A percentile compares a stretch with the other conserved stretches of the same genome.
Evolutionary conservation across 2,329 filamentous ascomycete species (phyloP).

Genomic region (Knoxdaviesia proteae): DNA sequence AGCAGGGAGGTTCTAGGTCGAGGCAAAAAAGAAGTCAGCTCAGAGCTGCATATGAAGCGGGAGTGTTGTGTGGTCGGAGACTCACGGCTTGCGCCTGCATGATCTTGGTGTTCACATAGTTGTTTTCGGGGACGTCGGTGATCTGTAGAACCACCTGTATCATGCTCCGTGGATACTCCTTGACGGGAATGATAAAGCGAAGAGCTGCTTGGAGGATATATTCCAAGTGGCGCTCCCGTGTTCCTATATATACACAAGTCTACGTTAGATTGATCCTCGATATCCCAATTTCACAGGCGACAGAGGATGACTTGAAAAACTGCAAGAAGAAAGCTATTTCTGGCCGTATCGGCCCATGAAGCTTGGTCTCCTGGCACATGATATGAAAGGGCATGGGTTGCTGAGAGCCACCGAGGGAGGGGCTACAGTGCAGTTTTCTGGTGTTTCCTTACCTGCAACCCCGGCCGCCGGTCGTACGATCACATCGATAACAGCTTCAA

Average conservation of each 20-base stretch:
- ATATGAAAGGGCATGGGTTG: not conserved
- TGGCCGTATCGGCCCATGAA: not conserved
- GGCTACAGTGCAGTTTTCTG: not conserved
- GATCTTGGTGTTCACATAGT: slow-evolving; percentile 38
- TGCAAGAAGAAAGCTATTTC: not conserved
- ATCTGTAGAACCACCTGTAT: slow-evolving; percentile 72
- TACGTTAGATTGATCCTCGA: too few relatives aligned
- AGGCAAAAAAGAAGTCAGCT: not conserved
- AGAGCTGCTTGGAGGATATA: slow-evolving; percentile 51
- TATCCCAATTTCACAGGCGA: too few relatives aligned
- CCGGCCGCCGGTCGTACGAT: slow-evolving; percentile 71
- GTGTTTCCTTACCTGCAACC: slow-evolving; percentile 42
- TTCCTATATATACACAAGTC: slow-evolving; percentile 21
- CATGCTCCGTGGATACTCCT: slow-evolving; percentile 55
- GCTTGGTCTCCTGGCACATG: not conserved
- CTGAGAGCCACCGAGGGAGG: too few relatives aligned
- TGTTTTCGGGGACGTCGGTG: slow-evolving; percentile 44
- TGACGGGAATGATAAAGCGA: slow-evolving; percentile 51
- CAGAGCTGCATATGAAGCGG: too few relatives aligned
- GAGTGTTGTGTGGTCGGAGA: slow-evolving; percentile 3
- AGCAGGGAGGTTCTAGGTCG: slow-evolving; percentile 49
- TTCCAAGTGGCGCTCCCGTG: slow-evolving; percentile 67
- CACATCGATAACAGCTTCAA: slow-evolving; percentile 80
- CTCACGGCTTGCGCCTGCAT: slow-evolving; percentile 39
- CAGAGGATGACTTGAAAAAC: too few relatives aligned